Evolutionary conservation across 805 yeast genomes (phyloP).

Genomic region (Yamadazyma olivae): DNA sequence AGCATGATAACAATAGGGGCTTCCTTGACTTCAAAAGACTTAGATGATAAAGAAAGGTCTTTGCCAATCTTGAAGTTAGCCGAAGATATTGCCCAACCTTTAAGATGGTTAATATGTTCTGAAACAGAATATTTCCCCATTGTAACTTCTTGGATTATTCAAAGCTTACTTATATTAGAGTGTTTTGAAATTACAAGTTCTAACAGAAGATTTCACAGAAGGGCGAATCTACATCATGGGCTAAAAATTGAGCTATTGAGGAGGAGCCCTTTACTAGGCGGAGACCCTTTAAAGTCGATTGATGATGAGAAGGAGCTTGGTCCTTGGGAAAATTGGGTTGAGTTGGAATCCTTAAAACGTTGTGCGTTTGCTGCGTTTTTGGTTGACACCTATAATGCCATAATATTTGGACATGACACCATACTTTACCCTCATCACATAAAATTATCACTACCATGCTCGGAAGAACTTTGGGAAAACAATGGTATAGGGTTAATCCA

Average conservation of each 20-base stretch:
- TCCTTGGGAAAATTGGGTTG: slow-evolving; percentile 27
- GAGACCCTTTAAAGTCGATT: slow-evolving; percentile 23
- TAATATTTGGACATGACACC: slow-evolving; percentile 25
- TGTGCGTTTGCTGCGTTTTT: slow-evolving; percentile 28
- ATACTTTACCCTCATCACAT: slow-evolving; percentile 21
- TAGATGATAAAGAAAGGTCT: slow-evolving; percentile 14
- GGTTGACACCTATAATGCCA: slow-evolving; percentile 28
- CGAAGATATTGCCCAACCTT: slow-evolving; percentile 47
- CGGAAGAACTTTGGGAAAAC: slow-evolving; percentile 20
- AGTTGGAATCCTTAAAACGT: slow-evolving; percentile 26
- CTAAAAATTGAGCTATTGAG: slow-evolving; percentile 34
- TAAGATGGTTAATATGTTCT: slow-evolving; percentile 65
- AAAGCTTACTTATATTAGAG: slow-evolving; percentile 66
- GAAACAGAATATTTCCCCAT: slow-evolving; percentile 69
- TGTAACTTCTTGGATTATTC: slow-evolving; percentile 67
- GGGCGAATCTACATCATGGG: slow-evolving; percentile 82
- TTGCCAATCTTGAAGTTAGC: slow-evolving; percentile 29
- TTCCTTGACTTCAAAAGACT: slow-evolving; percentile 20
- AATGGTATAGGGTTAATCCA: slow-evolving; percentile 5
- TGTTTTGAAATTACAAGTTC: slow-evolving; percentile 68
- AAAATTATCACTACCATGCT: slow-evolving; percentile 20
- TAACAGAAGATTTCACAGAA: slow-evolving; percentile 62
- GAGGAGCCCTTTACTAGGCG: slow-evolving; percentile 27
- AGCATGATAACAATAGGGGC: slow-evolving; percentile 59
- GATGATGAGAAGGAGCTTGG: slow-evolving; percentile 7